Evolutionary conservation across 805 yeast genomes (phyloP), one percentile per base, ranked within the genome.

Genomic region (Cyberlindnera nakhonratchasimensis): DNA sequence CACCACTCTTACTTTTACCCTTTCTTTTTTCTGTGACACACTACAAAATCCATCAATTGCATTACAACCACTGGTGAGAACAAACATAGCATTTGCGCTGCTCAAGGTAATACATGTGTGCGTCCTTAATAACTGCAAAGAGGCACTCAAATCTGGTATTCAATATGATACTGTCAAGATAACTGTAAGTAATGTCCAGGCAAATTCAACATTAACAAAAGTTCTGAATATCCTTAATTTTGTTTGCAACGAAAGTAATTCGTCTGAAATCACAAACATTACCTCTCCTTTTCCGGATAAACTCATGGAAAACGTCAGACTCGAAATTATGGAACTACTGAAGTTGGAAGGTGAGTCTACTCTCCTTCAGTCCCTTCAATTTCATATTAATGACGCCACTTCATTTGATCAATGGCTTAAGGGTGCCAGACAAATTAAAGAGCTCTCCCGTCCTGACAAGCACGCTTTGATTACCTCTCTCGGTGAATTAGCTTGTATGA

Each of bases 401-500:
- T 14, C 43, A 6, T 25, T 45, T 4, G 33, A 39, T 13, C 36
- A 37, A 9, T 49, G 50, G 52, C 24, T 45, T 17, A 33, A 30
- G 8, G 14, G 19, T 11, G 34, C 31, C n/a, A 43, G 28, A 18
- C 26, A 29, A 17, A 25, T 8, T 3, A 35, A 29, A 10, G 37
- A 12, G 2, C 14, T 40, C 3, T 8, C 26, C 5, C 36, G 39
- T 9, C n/a, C 34, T 3, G 42, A 53, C 18, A 46, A 43, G 14
- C 42, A 50, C 31, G 38, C 39, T 4, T n/a, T 71, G 2, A 46
- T 74, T 1, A 51, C 63, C 2, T 62, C 72, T 0, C 40, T 74
- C 13, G 68, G 72, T n/a, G 51, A 65, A 21, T 62, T 63, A 24
- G 60, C 70, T 3, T 73, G 79, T 47, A 42, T 67, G 10, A 38